phyloP scores from a whole-genome alignment of 345 rosid genomes.

The Eucalyptus sp. region DNA sequence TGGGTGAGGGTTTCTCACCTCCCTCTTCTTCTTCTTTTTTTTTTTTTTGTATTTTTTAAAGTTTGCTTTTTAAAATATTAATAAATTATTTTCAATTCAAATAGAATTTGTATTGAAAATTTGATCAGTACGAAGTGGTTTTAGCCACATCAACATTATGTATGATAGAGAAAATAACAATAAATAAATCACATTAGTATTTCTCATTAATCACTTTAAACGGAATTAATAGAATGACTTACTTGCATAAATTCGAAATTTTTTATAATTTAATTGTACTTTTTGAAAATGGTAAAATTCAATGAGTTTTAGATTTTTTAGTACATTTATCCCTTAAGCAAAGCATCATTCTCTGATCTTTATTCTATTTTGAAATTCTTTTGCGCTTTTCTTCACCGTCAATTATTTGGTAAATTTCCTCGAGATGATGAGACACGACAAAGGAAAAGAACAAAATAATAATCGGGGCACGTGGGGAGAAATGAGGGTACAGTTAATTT shows the following conservation, averaged over 20 bases:
- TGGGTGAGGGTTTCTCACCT: background rate
- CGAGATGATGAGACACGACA: background rate
- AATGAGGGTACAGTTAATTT: background rate
- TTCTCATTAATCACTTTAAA: no score
- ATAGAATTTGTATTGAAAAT: no score
- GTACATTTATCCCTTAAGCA: background rate
- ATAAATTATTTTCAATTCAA: no score
- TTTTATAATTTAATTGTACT: no score
- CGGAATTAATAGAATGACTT: accelerated
- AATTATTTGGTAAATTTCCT: background rate
- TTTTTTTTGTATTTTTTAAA: no score
- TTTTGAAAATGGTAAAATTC: no score
- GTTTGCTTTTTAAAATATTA: background rate
- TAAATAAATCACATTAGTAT: no score
- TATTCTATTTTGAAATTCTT: background rate
- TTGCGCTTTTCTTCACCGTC: background rate
- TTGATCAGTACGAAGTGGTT: accelerated
- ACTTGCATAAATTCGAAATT: accelerated
- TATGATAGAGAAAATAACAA: no score
- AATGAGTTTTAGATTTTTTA: no score
- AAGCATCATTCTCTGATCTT: background rate
- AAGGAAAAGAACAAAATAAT: background rate
- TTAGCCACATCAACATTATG: no score
- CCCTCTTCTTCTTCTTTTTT: accelerated
- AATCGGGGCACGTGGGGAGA: background rate